Evolutionary conservation across 371 early-diverging fungal species (phyloP).

Genomic region (Mortierella sp.): DNA sequence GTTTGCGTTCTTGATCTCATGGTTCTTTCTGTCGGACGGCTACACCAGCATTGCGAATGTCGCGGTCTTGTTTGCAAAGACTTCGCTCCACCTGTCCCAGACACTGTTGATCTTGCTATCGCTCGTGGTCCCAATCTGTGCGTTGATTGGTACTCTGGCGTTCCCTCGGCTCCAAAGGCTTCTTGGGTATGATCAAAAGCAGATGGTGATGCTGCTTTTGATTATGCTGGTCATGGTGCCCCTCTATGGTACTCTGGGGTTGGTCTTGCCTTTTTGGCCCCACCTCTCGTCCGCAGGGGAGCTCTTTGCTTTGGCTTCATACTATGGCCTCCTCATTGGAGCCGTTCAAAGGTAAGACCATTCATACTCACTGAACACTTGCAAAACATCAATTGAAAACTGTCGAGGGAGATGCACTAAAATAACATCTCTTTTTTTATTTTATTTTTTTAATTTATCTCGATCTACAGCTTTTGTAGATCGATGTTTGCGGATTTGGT

Average conservation of each 20-base stretch:
- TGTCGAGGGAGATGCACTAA: neutral
- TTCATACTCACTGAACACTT: neutral
- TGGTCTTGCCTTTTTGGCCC: constrained; percentile 45
- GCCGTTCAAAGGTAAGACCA: constrained; percentile 47
- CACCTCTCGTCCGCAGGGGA: constrained; percentile 35
- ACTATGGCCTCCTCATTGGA: constrained; percentile 48
- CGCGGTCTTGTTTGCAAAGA: constrained; percentile 56
- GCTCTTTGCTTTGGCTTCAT: constrained; percentile 42
- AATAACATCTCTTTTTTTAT: neutral
- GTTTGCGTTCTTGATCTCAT: constrained; percentile 49
- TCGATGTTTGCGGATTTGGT: constrained; percentile 50
- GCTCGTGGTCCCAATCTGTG: constrained; percentile 52
- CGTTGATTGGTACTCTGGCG: constrained; percentile 45
- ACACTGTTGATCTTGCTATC: constrained; percentile 43
- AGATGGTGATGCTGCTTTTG: constrained; percentile 48
- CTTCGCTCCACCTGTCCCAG: constrained; percentile 34
- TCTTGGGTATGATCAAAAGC: constrained; percentile 38
- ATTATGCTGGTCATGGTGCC: constrained; percentile 47
- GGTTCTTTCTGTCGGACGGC: constrained; percentile 57
- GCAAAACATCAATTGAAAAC: neutral
- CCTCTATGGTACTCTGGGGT: constrained; percentile 42
- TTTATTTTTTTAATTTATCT: neutral
- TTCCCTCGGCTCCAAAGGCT: constrained; percentile 37
- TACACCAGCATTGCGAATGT: constrained; percentile 54
- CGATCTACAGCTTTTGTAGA: constrained; percentile 36